A percentile compares a stretch with the other conserved stretches of the same genome.
These are phyloP conservation scores for Phanerochaete sordida DNA, from an alignment of 768 basidiomycete genomes.

Conservation along the genomic window DNA sequence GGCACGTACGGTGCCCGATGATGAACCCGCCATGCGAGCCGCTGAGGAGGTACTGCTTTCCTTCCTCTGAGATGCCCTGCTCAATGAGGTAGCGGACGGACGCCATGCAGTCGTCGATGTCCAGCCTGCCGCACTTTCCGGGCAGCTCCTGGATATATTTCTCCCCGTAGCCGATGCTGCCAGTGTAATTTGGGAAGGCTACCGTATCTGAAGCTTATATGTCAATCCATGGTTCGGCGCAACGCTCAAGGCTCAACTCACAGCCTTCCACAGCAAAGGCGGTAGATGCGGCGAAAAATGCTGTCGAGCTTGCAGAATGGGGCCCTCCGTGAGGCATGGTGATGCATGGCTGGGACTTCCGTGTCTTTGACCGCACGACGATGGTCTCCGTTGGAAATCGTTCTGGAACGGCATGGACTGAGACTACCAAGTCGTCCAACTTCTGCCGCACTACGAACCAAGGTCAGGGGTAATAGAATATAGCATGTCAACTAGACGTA, in stretches of 20 bases:
- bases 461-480: background rate
- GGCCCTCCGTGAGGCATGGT: slow-evolving; percentile 28
- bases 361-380: slow-evolving; percentile 33
- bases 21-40: slow-evolving; percentile 75
- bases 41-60: slow-evolving; percentile 54
- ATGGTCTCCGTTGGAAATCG: slow-evolving; percentile 53
- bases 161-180: slow-evolving; percentile 65
- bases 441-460: slow-evolving; percentile 36
- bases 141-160: slow-evolving; percentile 49
- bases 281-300: slow-evolving; percentile 40
- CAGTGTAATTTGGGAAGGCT: slow-evolving; percentile 63
- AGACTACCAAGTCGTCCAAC: slow-evolving; percentile 37
- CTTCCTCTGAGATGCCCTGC: slow-evolving; percentile 45
- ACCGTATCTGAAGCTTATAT: slow-evolving; percentile 43
- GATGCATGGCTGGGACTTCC: slow-evolving; percentile 38
- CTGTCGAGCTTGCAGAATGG: slow-evolving; percentile 2
- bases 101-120: slow-evolving; percentile 62
- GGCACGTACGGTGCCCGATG: slow-evolving; percentile 48
- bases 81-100: slow-evolving; percentile 47
- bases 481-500: slow-evolving; percentile 25
- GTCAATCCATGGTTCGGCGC: background rate
- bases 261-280: slow-evolving; percentile 60
- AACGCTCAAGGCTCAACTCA: slow-evolving; percentile 29
- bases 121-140: slow-evolving; percentile 59
- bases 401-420: slow-evolving; percentile 47